Conservation (phyloP, 257 asterid species). For the Nicotiana tomentosiformis region DNA sequence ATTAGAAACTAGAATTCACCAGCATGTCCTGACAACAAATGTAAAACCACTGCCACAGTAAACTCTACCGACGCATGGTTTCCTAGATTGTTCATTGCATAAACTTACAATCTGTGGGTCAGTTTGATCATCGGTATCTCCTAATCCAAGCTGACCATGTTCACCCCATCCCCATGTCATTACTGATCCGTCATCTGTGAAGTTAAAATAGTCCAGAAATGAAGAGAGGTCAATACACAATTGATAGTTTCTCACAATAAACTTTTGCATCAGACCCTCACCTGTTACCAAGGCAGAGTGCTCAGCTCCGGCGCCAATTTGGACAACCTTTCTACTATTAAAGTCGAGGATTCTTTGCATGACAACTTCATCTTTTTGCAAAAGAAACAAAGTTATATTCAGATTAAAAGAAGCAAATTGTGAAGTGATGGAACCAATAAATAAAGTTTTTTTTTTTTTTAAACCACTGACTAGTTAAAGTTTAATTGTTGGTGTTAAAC, state of each 20-base stretch:
- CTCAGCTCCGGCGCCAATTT: constrained; percentile 85
- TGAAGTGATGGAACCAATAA: background rate
- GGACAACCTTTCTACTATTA: constrained; percentile 34
- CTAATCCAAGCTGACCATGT: constrained; percentile 95
- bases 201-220: background rate
- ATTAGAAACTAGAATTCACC: constrained; percentile 12
- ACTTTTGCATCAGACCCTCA: constrained; percentile 14
- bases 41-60: constrained; percentile 94
- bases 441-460: too few species aligned
- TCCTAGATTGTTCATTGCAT: constrained; percentile 11
- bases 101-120: constrained; percentile 45
- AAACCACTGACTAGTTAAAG: background rate
- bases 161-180: constrained; percentile 99
- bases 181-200: constrained; percentile 55
- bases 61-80: constrained; percentile 32
- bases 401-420: background rate
- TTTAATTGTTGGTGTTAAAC: background rate
- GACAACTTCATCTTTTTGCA: constrained; percentile 20
- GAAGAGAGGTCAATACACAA: background rate
- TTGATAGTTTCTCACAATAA: background rate
- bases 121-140: constrained; percentile 47
- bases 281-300: constrained; percentile 82
- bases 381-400: background rate
- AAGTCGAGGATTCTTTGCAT: constrained; percentile 26
- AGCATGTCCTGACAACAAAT: constrained; percentile 34